These are phyloP conservation scores for Ampelocalamus luodianensis DNA, from an alignment of 176 grass and related monocot species.

Conservation along the genomic window DNA sequence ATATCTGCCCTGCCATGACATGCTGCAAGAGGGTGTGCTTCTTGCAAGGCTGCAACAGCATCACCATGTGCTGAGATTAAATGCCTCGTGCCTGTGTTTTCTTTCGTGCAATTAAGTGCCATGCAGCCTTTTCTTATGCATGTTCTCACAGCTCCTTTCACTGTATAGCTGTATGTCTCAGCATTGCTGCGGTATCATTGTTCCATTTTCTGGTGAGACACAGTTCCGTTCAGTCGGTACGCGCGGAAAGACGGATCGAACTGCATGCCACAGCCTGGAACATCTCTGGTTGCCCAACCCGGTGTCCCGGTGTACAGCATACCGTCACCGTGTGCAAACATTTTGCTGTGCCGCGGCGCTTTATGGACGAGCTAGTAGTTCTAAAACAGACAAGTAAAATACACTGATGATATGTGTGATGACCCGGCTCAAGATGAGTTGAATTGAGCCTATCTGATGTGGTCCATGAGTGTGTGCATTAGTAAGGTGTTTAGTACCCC, in stretches of 20 bases:
- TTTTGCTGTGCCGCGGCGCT: neutral
- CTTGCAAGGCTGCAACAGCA: neutral
- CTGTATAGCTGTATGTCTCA: neutral
- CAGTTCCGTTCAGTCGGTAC: neutral
- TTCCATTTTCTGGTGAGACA: neutral
- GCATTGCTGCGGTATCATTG: neutral
- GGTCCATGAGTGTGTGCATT: too few species aligned
- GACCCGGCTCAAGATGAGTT: too few species aligned
- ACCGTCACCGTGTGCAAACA: neutral
- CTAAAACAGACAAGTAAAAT: too few species aligned
- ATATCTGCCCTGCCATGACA: neutral
- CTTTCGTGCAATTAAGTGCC: constrained; percentile 24
- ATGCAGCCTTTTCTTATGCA: neutral
- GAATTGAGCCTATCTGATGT: too few species aligned
- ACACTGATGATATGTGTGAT: too few species aligned
- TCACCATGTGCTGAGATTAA: constrained; percentile 44
- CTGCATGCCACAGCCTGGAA: neutral
- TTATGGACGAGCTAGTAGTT: too few species aligned
- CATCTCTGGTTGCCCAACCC: neutral
- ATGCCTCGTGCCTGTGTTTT: neutral
- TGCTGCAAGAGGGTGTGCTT: neutral
- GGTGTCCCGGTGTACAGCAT: neutral
- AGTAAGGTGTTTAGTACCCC: too few species aligned
- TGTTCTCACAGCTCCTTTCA: neutral
- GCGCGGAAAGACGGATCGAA: constrained; percentile 12